phyloP scores from a whole-genome alignment of 2,329 filamentous ascomycete species.

The Epichloe gansuensis region DNA sequence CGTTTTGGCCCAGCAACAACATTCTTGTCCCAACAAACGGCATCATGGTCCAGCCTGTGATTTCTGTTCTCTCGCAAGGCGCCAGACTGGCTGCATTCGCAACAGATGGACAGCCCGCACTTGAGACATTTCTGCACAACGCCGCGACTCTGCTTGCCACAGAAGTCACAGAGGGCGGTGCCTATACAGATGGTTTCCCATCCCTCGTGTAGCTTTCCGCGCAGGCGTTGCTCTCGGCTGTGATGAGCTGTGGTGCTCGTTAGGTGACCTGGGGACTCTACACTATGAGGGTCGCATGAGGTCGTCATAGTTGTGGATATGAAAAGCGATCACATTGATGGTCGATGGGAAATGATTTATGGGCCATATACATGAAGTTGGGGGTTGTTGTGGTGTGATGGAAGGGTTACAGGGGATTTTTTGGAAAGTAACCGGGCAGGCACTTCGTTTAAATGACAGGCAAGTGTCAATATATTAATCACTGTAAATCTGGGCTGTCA shows the following conservation, averaged over 20 bases:
- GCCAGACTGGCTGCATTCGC: constrained; percentile 8
- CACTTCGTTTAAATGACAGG: not conserved
- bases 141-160: constrained; percentile 11
- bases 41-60: constrained; percentile 11
- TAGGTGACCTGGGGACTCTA: not conserved
- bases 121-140: constrained; percentile 13
- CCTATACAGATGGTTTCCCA: constrained; percentile 12
- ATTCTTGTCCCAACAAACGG: constrained; percentile 9
- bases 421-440: not conserved
- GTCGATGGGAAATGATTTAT: too few relatives aligned
- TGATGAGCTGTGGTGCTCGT: not conserved
- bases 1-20: not conserved
- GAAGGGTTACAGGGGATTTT: too few relatives aligned
- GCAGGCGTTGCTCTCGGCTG: constrained; percentile 2
- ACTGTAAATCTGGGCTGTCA: not conserved
- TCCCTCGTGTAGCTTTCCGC: constrained; percentile 7
- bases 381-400: too few relatives aligned
- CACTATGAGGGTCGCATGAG: not conserved
- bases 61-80: constrained; percentile 8
- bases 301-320: not conserved
- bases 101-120: constrained; percentile 15
- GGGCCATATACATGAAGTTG: too few relatives aligned
- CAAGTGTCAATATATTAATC: not conserved
- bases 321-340: too few relatives aligned
- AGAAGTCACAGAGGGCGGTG: constrained; percentile 17